These are phyloP conservation scores for Oryza meyeriana DNA, from an alignment of 176 grass and related monocot species.

Conservation along the genomic window DNA sequence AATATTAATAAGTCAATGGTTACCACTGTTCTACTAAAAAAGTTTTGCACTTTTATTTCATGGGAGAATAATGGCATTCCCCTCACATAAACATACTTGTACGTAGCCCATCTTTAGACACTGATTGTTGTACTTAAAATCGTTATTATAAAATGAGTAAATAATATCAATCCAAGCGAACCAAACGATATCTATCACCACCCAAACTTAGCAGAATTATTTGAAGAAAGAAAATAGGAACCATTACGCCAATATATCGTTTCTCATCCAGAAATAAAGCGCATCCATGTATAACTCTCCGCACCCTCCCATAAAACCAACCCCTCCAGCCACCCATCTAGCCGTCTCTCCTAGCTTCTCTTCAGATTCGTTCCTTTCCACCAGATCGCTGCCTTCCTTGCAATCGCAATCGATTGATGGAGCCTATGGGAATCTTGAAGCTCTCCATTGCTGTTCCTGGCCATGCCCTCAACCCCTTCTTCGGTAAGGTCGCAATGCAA, in stretches of 20 bases:
- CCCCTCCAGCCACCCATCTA: background rate
- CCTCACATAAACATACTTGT: background rate
- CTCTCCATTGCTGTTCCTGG: conserved; percentile 51
- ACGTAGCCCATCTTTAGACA: background rate
- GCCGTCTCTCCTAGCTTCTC: background rate
- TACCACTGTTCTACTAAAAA: background rate
- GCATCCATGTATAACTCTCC: conserved; percentile 4
- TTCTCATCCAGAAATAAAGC: background rate
- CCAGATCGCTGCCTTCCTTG: background rate
- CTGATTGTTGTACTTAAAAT: background rate
- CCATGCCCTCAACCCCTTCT: conserved; percentile 32
- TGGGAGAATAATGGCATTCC: background rate
- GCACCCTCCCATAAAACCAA: conserved; percentile 8
- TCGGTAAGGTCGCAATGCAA: conserved; percentile 19
- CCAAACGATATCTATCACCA: background rate
- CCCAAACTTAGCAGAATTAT: background rate
- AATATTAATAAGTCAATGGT: background rate
- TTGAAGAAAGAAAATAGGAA: background rate
- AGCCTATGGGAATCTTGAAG: background rate
- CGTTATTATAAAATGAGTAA: background rate
- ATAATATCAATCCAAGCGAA: background rate
- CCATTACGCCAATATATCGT: background rate
- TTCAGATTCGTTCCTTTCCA: background rate
- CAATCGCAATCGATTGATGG: background rate
- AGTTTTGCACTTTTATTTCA: background rate